A percentile compares a stretch with the other conserved stretches of the same genome.
Evolutionary conservation across 2,329 filamentous ascomycete genomes (phyloP).

Genomic region (Huntiella decipiens): DNA sequence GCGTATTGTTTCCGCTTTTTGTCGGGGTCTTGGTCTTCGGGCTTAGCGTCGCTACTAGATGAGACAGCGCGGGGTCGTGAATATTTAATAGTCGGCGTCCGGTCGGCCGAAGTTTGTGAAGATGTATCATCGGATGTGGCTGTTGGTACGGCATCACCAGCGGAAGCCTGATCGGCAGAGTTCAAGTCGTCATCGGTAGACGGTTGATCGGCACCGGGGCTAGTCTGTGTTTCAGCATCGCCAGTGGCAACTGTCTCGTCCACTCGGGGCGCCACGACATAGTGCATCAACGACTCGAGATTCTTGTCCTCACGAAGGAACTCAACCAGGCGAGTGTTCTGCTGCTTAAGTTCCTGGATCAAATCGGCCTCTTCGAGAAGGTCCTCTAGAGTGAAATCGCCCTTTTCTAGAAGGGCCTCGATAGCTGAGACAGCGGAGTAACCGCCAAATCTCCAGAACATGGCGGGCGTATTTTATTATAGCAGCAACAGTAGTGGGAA

Average conservation of each 20-base stretch:
- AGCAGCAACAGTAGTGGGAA: too few species aligned
- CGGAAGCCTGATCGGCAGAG: conserved; percentile 28
- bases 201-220: too few species aligned
- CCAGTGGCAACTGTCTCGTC: conserved; percentile 24
- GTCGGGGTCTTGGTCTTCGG: conserved; percentile 57
- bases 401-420: conserved; percentile 90
- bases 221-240: background rate
- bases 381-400: conserved; percentile 88
- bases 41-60: conserved; percentile 26
- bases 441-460: conserved; percentile 99
- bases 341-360: conserved; percentile 93
- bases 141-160: conserved; percentile 14
- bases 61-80: conserved; percentile 35
- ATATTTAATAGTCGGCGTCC: conserved; percentile 20
- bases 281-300: conserved; percentile 69
- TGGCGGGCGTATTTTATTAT: conserved; percentile 31
- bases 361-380: conserved; percentile 89
- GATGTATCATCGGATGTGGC: background rate
- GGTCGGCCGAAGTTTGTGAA: conserved; percentile 14
- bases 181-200: conserved; percentile 40
- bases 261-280: conserved; percentile 67
- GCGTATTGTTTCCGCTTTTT: conserved; percentile 87
- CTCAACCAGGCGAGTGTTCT: conserved; percentile 94
- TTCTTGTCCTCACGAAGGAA: conserved; percentile 78
- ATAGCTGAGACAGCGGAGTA: conserved; percentile 96